Base-by-base conservation (phyloP, 768 basidiomycete genomes). In the Leucosporidium scottii region DNA sequence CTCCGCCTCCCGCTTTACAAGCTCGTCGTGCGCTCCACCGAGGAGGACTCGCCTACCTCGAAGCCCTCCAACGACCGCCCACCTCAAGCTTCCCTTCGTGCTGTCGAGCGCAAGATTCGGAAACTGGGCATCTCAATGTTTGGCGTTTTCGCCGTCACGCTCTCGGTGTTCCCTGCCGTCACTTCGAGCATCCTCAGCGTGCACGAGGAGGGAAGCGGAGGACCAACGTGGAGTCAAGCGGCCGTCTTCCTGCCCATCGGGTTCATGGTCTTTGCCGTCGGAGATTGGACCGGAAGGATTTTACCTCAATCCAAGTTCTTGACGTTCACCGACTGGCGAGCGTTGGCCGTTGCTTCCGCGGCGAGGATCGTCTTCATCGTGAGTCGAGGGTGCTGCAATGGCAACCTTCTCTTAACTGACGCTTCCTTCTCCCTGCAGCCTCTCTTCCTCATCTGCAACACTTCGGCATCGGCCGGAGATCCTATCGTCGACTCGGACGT, bases 71-170 rank as follows among this genome's bases (percentile, higher is more conserved):
- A 23, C 34, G 47, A 18, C n/a, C 28, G 20, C 36, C 13, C 31
- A 9, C n/a, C 13, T 9, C 12, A 21, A 5, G 17, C 48, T 6
- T 23, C 62, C 27, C 54, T 72, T 8, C 56, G 58, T 20, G 34
- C 8, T 5, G 72, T 73, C 59, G 69, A 76, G 48, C 68, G 69
- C 56, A 76, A 75, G 62, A 60, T 78, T 66, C 71, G 77, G 69
- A 69, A 75, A 68, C 72, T 74, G 17, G 79, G 75, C 67, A 71
- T 77, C 56, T 74, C 78, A 34, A 76, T 75, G 74, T 77, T 78
- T 44, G 63, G 71, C 64, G 71, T 76, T 61, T 80, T 78, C 64
- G 76, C 74, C 25, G 73, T 78, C 51, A 77, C 66, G 7, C 72
- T 78, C 1, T 71, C 75, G 44, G 69, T 74, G 15, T 78, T 77